Evolutionary conservation across 805 yeast genomes (phyloP), one percentile per base, ranked within the genome.

Genomic region (Wickerhamiella bombiphila): DNA sequence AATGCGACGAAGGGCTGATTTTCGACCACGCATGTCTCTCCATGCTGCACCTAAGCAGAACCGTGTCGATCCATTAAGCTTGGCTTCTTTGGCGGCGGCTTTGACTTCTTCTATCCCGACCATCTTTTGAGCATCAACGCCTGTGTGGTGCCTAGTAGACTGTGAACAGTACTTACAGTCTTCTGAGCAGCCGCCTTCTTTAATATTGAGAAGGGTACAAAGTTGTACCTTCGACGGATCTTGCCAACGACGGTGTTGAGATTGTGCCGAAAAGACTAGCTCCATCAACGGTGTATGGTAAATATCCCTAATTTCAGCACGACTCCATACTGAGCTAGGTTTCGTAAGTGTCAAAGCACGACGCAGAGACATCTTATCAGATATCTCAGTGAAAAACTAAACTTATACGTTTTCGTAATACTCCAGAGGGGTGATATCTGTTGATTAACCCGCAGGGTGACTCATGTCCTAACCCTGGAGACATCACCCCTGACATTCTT

Each of bases 41-140:
- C 88, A 80, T 2, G 91, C 91, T 8, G 88, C 82, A 34, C 91
- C 91, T 74, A 80, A 70, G 53, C 91, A 80, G 52, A 80, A 80
- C 45, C 91, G 63, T 0, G 91, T 80, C 1, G 79, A 68, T 0
- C 88, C 88, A 45, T 78, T 77, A 4, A 48, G 60, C 48, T 76
- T 74, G 9, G 91, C 86, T 36, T 65, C 66, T 38, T 57, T 60
- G 1, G 91, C 91, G 22, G 72, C 76, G 36, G 59, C 63, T 47
- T 75, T 56, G 1, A 80, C 86, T n/a, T 65, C 64, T 4, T 76
- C 83, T 8, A 77, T 51, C 19, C 64, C 57, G 11, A 78, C 65
- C 59, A 78, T 56, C 50, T 72, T 74, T 41, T 72, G 77, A 2
- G 88, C 82, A 48, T 74, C 64, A n/a, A 76, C 60, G 3, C 81